Base-by-base conservation (phyloP, 129 eudicot genomes). In the Sambucus nigra region DNA sequence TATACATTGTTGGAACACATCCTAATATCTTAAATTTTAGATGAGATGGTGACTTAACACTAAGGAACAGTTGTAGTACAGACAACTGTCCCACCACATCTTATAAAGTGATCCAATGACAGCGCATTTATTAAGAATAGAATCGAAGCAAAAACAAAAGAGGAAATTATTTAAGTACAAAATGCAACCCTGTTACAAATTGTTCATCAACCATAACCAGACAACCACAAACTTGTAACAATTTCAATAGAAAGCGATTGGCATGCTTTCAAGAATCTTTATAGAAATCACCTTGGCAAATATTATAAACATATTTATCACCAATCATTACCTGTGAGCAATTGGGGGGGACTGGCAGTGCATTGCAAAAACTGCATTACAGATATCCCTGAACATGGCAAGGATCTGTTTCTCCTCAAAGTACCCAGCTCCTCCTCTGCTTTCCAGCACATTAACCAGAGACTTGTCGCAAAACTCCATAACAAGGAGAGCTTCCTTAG, bases 341-440 rank as follows among this genome's bases (percentile, higher is more conserved):
- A 92, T 77, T 27, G 98, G 95, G 18, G 98, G 98, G 25, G 83
- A 75, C 67, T 81, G 88, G 72, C 95, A 81, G 32, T 85, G 99
- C 96, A 92, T 92, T 50, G 99, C 99, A 86, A 86, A 92, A 61
- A 92, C 96, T 53, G 96, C 99, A 73, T 84, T 92, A 64, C 96
- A 92, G 10, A 86, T 56, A 71, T 92, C 99, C 69, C 96, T 86
- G 32, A 92, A 92, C 15, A 86, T 82, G 39, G 72, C 19, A 11
- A 92, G 70, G 41, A 80, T 68, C 64, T 92, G 95, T 56, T 72
- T 82, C 76, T 92, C 99, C 71, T 92, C 99, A 73, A 82, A 86
- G 71, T 71, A 92, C 15, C 94, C 96, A 55, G 94, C 79, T 7
- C 42, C n/a, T 67, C 98, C 99, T 65, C 99, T 80, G 80, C 73